Evolutionary conservation across 1,284 basidiomycete species (phyloP), one percentile per base, ranked within the genome.

Genomic region (Cutaneotrichosporon sp.): DNA sequence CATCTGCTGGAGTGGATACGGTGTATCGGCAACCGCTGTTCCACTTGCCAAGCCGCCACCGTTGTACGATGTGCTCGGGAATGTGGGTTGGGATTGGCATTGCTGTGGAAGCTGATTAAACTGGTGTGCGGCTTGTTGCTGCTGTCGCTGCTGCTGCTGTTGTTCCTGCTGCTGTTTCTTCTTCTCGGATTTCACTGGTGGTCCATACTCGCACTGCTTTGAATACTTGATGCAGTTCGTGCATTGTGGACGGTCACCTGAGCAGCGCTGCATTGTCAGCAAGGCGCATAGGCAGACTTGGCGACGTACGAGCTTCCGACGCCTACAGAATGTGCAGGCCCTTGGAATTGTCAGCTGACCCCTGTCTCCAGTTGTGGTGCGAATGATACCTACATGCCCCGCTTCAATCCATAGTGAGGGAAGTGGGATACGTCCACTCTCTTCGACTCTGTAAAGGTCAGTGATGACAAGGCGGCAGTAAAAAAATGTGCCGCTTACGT

Each of bases 271-370:
- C 9, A 14, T 3, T 37, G 33, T 17, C 31, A 63, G 61, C 44
- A 17, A 14, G 19, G 26, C n/a, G 5, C 14, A 22, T n/a, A n/a
- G n/a, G n/a, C n/a, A n/a, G n/a, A 22, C 20, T 10, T 48, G 44
- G 12, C 12, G 29, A 54, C 66, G 45, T 25, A 67, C 68, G 17
- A 71, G 57, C 50, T 71, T 71, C 14, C 70, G 52, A n/a, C 63
- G 54, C 2, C 70, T 55, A 52, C 70, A 71, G 51, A 71, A 71
- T 5, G 61, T 64, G 46, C 70, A 71, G 5, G 70, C 70, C 65
- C 65, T 70, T n/a, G n/a, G 44, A 5, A 20, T 17, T 26, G 24
- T 29, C 27, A 22, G 38, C 26, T 31, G n/a, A n/a, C n/a, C n/a
- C n/a, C n/a, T n/a, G n/a, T n/a, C n/a, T n/a, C n/a, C n/a, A n/a